These are phyloP conservation scores for Ophiostoma novo-ulmi DNA, from an alignment of 2,329 filamentous ascomycete species.

Conservation along the genomic window DNA sequence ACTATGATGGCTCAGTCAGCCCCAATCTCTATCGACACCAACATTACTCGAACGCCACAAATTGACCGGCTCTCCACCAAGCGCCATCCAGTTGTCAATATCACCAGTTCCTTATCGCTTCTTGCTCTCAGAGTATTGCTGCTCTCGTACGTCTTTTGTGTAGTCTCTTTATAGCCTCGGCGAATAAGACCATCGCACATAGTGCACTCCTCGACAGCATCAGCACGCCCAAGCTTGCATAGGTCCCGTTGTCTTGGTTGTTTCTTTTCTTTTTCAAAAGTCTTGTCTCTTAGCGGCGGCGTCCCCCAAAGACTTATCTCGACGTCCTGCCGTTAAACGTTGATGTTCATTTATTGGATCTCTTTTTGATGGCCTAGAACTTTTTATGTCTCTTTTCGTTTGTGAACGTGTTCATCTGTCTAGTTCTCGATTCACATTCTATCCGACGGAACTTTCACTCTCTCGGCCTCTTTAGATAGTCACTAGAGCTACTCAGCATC, in stretches of 20 bases:
- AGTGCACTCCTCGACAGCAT: not conserved
- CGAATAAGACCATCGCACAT: not conserved
- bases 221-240: not conserved
- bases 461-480: not conserved
- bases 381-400: not conserved
- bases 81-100: not conserved
- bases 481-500: not conserved
- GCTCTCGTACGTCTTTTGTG: not conserved
- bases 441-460: not conserved
- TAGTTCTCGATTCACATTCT: too few species aligned
- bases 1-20: not conserved
- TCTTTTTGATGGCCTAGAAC: not conserved
- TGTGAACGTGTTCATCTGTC: not conserved
- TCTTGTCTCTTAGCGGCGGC: not conserved
- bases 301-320: not conserved
- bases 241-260: not conserved
- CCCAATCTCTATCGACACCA: not conserved
- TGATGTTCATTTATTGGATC: not conserved
- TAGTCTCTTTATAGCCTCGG: not conserved
- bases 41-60: not conserved
- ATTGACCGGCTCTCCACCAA: not conserved
- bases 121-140: not conserved
- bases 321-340: not conserved
- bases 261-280: conserved; percentile 5
- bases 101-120: not conserved